A percentile compares a stretch with the other conserved stretches of the same genome.
These are phyloP conservation scores for Camellia oleifera DNA, from an alignment of 179 eudicot species.

Conservation along the genomic window DNA sequence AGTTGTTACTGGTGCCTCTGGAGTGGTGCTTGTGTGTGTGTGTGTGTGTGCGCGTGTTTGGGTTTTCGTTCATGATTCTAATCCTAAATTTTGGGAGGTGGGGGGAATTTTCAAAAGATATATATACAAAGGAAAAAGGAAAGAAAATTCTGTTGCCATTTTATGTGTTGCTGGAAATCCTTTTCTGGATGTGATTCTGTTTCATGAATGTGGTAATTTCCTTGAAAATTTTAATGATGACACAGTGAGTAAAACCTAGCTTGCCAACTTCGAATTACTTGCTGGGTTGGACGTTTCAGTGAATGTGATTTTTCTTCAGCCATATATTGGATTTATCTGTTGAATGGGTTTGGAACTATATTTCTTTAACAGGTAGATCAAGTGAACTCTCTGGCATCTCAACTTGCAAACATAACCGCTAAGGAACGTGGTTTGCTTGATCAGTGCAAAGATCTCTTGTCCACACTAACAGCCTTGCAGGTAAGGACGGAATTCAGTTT, in stretches of 20 bases:
- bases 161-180: background rate
- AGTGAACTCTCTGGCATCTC: conserved; percentile 51
- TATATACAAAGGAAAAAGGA: background rate
- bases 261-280: background rate
- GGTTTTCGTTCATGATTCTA: no score
- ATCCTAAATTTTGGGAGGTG: background rate
- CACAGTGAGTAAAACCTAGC: background rate
- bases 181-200: background rate
- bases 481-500: conserved; percentile 23
- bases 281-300: background rate
- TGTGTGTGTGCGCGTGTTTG: background rate
- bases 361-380: conserved; percentile 56
- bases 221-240: background rate
- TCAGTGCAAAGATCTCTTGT: conserved; percentile 66
- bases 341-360: background rate
- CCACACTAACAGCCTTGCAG: conserved; percentile 59
- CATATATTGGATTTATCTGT: background rate
- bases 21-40: background rate
- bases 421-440: conserved; percentile 58
- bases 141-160: background rate
- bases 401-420: conserved; percentile 55
- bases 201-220: background rate
- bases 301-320: background rate
- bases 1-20: background rate
- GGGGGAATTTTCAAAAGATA: background rate